Base-by-base conservation (phyloP, 345 rosid species). In the Crucihimalaya himalaica region DNA sequence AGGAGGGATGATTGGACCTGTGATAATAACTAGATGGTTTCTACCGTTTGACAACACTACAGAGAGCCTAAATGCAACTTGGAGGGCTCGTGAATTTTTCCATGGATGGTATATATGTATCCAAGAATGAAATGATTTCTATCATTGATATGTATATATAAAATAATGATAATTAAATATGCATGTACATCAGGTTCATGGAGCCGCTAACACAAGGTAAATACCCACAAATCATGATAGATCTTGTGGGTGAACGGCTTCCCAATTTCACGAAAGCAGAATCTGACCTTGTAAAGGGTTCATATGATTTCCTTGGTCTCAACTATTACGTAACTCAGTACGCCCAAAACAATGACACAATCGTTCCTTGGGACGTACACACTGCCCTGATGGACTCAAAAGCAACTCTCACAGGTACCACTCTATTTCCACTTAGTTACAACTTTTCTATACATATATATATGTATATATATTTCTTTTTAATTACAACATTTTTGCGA, bases 21-120 rank as follows among this genome's bases (percentile, higher is more conserved):
- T 75, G 51, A 75, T 75, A 74, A 68, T 75, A 50, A 75, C 79
- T 15, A 68, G 79, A 75, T 43, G 79, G 74, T 68, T 68, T 62
- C 79, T 75, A 23, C 74, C 79, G 31, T 61, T 0, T 32, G 20
- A 75, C 53, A 4, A 52, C 2, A n/a, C 23, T 60, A 1, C 2
- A 13, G 56, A 20, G 0, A 60, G 28, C 18, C 3, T 4, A 75
- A 32, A 4, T 0, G 79, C 79, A 20, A 61, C 79, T 14, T 53
- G 42, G 40, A 34, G 74, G 62, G 54, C 9, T 5, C 60, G 52
- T 52, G 69, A 31, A 21, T 75, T 75, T 56, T 75, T 75, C 64
- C 18, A 51, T 2, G 68, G 73, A 58, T 75, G 79, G 79, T 74
- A 74, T 31, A 4, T 1, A 19, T 46, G 39, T 11, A 34, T 3